phyloP scores from a whole-genome alignment of 2,329 filamentous ascomycete genomes.

The Orbilia brochopaga region DNA sequence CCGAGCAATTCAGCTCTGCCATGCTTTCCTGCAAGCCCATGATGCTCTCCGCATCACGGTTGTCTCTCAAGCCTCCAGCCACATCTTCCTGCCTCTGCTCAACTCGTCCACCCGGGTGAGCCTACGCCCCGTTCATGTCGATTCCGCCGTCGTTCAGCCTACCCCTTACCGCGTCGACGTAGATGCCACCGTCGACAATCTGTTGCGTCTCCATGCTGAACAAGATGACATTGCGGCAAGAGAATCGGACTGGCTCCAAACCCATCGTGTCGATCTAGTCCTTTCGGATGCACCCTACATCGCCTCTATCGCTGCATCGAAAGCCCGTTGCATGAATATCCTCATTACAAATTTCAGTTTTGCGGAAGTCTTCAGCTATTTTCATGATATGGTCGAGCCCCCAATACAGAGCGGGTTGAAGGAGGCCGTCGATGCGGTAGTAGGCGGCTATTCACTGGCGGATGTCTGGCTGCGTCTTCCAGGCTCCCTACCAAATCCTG shows the following conservation, averaged over 20 bases:
- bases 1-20: conserved; percentile 43
- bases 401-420: neutral
- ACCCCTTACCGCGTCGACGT: conserved; percentile 41
- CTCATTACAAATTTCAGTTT: conserved; percentile 46
- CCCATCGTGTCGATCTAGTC: conserved; percentile 23
- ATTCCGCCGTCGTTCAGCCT: conserved; percentile 37
- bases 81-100: conserved; percentile 42
- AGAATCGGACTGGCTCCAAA: conserved; percentile 32
- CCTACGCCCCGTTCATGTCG: conserved; percentile 30
- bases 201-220: conserved; percentile 13
- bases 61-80: conserved; percentile 39
- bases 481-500: conserved; percentile 37
- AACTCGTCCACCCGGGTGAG: conserved; percentile 30
- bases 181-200: conserved; percentile 23
- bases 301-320: conserved; percentile 22
- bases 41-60: conserved; percentile 31
- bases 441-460: conserved; percentile 31
- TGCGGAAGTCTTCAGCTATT: conserved; percentile 47
- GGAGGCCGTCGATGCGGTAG: conserved; percentile 10
- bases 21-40: conserved; percentile 31
- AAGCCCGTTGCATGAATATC: conserved; percentile 21
- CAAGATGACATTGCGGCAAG: conserved; percentile 13
- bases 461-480: conserved; percentile 44
- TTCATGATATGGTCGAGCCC: conserved; percentile 20
- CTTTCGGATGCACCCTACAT: conserved; percentile 35